Evolutionary conservation across 78 protist genomes (phyloP).

Genomic region (Chrysochromulina tobinii): DNA sequence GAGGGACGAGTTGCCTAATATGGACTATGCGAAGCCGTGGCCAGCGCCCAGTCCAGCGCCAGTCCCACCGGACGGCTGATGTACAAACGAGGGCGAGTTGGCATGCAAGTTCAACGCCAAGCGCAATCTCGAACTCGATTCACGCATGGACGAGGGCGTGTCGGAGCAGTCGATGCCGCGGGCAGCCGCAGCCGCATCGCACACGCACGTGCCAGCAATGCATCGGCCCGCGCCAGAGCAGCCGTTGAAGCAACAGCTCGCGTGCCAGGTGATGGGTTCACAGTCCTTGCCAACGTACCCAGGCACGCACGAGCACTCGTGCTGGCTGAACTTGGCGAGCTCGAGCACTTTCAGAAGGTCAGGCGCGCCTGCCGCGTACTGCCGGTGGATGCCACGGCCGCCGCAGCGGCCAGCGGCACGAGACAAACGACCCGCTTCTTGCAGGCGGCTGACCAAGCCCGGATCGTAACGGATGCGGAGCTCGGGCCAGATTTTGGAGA

Average conservation of each 20-base stretch:
- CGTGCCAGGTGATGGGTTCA: background rate
- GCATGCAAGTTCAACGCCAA: no score
- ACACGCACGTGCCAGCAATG: background rate
- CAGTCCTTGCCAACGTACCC: background rate
- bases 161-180: background rate
- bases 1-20: background rate
- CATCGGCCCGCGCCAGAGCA: background rate
- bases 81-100: no score
- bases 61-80: no score
- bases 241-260: background rate
- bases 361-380: no score
- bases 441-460: background rate
- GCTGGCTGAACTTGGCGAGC: no score
- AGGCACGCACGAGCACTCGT: background rate
- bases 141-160: no score
- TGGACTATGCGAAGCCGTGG: no score
- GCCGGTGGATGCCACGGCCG: background rate
- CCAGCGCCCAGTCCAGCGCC: no score
- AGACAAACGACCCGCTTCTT: background rate
- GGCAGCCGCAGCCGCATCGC: background rate
- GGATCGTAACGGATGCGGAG: background rate
- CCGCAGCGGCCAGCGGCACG: background rate
- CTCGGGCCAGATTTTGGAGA: background rate
- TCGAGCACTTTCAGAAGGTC: no score
- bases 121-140: no score